Evolutionary conservation across 129 eudicot species (phyloP).

Genomic region (Saposhnikovia divaricata): DNA sequence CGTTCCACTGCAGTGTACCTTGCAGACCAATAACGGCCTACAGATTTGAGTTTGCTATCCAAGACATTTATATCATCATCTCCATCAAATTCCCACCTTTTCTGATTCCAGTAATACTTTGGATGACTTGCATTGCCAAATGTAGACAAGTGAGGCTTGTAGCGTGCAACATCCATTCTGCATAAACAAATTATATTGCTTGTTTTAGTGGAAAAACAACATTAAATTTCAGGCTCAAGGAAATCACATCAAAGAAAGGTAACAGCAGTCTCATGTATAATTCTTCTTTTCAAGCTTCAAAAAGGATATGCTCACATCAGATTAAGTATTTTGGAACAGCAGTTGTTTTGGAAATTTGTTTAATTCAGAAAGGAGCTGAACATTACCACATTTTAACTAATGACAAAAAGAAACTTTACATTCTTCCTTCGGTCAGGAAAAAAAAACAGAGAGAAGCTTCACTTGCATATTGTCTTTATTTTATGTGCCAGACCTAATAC

Average conservation of each 20-base stretch:
- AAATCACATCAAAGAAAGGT: neutral
- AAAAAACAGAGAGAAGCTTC: neutral
- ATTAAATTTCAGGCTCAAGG: neutral
- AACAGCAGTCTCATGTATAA: neutral
- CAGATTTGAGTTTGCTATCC: conserved; percentile 56
- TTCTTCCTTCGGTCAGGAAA: neutral
- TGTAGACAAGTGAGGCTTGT: conserved; percentile 41
- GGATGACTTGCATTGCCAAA: conserved; percentile 18
- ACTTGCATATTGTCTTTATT: neutral
- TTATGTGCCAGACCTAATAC: neutral
- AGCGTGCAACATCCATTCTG: conserved; percentile 93
- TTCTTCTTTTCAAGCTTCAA: neutral
- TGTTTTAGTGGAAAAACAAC: neutral
- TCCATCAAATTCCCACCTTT: conserved; percentile 30
- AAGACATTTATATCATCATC: conserved; percentile 67
- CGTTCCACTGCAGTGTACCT: conserved; percentile 66
- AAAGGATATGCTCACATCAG: neutral
- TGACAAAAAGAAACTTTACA: neutral
- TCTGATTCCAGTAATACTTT: conserved; percentile 15
- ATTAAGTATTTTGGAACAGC: neutral
- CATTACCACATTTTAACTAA: no score
- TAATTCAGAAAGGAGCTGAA: neutral
- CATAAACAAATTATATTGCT: conserved; percentile 4
- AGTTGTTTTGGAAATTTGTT: neutral
- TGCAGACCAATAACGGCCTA: conserved; percentile 94